Percentiles rank a stretch among this genome's conserved stretches.
Evolutionary conservation across 345 rosid genomes (phyloP).

Genomic region (Clausena lansium): DNA sequence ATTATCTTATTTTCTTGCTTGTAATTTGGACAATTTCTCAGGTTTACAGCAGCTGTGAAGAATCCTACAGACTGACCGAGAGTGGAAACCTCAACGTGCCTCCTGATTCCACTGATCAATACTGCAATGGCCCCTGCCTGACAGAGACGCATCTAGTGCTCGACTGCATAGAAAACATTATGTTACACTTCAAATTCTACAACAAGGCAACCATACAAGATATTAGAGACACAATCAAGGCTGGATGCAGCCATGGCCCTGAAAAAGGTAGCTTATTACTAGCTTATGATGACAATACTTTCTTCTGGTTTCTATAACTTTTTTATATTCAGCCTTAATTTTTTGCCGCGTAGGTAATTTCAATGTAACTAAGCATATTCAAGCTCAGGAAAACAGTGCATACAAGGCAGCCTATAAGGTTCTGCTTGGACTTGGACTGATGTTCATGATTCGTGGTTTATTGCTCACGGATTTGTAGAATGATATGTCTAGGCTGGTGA

Average conservation of each 20-base stretch:
- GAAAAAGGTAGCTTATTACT: constrained; percentile 48
- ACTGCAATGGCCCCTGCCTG: constrained; percentile 79
- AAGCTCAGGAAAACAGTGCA: constrained; percentile 41
- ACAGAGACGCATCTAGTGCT: constrained; percentile 73
- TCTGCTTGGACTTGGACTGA: constrained; percentile 34
- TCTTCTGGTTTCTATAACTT: background rate
- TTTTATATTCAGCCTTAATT: background rate
- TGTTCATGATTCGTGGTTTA: constrained; percentile 29
- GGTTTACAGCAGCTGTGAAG: constrained; percentile 72
- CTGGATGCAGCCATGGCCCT: constrained; percentile 75
- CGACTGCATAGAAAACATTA: constrained; percentile 53
- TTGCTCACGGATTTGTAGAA: constrained; percentile 14
- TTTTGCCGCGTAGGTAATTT: constrained; percentile 54
- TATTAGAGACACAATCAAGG: constrained; percentile 58
- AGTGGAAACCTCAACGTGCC: constrained; percentile 64
- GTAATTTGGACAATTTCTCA: constrained; percentile 18
- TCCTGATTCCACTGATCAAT: constrained; percentile 34
- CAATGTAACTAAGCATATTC: constrained; percentile 60
- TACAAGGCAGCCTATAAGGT: constrained; percentile 22
- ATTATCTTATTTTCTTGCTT: background rate
- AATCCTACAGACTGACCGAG: constrained; percentile 59
- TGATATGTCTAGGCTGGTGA: background rate
- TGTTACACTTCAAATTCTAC: constrained; percentile 59
- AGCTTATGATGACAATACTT: background rate
- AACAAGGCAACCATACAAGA: constrained; percentile 65